Conservation (phyloP, 768 basidiomycete species). For the Lactarius trivialis region DNA sequence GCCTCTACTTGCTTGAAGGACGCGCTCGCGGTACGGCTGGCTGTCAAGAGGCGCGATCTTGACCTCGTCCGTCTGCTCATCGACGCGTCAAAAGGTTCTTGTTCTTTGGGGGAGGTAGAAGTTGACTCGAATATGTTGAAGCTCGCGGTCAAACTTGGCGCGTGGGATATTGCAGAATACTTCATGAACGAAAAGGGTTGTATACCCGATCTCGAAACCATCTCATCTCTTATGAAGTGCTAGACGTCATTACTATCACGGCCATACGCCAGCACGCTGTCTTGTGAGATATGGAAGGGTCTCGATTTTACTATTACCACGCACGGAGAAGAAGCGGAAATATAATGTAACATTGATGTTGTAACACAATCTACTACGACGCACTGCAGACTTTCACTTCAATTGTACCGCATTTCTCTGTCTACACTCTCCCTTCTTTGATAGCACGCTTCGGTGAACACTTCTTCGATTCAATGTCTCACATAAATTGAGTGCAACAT, state of each 20-base stretch:
- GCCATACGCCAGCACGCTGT: not conserved
- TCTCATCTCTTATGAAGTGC: slow-evolving; percentile 24
- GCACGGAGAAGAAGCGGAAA: not conserved
- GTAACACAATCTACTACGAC: too few relatives aligned
- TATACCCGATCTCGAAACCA: slow-evolving; percentile 65
- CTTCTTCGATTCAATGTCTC: too few relatives aligned
- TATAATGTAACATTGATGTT: slow-evolving; percentile 4
- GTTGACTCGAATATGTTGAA: slow-evolving; percentile 55
- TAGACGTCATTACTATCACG: not conserved
- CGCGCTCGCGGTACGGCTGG: slow-evolving; percentile 63
- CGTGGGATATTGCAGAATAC: slow-evolving; percentile 66
- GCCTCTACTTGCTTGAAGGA: slow-evolving; percentile 63
- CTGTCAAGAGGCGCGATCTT: slow-evolving; percentile 66
- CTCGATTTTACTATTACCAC: not conserved
- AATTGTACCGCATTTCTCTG: too few relatives aligned
- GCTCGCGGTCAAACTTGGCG: slow-evolving; percentile 55
- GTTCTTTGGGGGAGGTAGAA: slow-evolving; percentile 27
- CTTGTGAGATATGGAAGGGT: not conserved
- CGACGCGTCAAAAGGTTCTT: slow-evolving; percentile 36
- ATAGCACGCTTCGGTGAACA: too few relatives aligned
- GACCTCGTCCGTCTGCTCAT: slow-evolving; percentile 68
- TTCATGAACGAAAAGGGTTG: slow-evolving; percentile 63
- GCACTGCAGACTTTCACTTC: too few relatives aligned
- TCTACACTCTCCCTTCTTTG: too few relatives aligned
- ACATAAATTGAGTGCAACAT: too few relatives aligned